Percentiles rank a stretch among this genome's conserved stretches.
Conservation (phyloP, 2,329 filamentous ascomycete species). For the Thermoascus crustaceus region DNA sequence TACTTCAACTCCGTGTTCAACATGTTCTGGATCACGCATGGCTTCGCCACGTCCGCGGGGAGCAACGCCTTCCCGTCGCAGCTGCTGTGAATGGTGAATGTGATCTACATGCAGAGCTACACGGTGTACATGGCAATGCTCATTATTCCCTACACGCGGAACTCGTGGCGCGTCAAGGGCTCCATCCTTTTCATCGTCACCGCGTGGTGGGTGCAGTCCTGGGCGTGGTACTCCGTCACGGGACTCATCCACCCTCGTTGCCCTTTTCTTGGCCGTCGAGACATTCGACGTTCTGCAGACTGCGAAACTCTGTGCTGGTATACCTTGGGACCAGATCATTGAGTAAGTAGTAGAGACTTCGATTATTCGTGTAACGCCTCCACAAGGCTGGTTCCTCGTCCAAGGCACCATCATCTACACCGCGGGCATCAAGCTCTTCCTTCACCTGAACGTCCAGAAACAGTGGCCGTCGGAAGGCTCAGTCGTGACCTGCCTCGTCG, state of each 20-base stretch:
- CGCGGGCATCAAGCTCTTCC: constrained; percentile 24
- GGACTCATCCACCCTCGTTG: constrained; percentile 35
- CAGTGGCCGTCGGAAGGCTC: background rate
- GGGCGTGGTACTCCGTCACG: constrained; percentile 40
- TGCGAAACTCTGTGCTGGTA: constrained; percentile 27
- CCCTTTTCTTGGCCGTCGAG: constrained; percentile 35
- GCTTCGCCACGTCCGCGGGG: constrained; percentile 32
- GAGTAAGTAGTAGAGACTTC: no score
- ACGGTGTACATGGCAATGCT: constrained; percentile 44
- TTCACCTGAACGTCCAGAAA: background rate
- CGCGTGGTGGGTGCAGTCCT: constrained; percentile 40
- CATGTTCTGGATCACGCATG: constrained; percentile 38
- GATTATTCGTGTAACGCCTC: no score
- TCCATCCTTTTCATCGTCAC: constrained; percentile 33
- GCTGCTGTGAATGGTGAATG: constrained; percentile 39
- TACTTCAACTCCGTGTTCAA: constrained; percentile 42
- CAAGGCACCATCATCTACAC: constrained; percentile 37
- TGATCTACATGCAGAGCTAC: constrained; percentile 41
- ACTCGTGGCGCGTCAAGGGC: constrained; percentile 34
- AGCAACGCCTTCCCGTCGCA: constrained; percentile 37
- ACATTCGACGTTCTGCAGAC: constrained; percentile 28
- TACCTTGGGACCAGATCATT: constrained; percentile 36
- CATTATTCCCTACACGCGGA: constrained; percentile 37
- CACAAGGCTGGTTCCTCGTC: constrained; percentile 34
- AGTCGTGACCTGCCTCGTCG: background rate